Percentiles rank a stretch among this genome's conserved stretches.
Evolutionary conservation across 148 eudicot species (phyloP).

Genomic region (Talinum fruticosum): DNA sequence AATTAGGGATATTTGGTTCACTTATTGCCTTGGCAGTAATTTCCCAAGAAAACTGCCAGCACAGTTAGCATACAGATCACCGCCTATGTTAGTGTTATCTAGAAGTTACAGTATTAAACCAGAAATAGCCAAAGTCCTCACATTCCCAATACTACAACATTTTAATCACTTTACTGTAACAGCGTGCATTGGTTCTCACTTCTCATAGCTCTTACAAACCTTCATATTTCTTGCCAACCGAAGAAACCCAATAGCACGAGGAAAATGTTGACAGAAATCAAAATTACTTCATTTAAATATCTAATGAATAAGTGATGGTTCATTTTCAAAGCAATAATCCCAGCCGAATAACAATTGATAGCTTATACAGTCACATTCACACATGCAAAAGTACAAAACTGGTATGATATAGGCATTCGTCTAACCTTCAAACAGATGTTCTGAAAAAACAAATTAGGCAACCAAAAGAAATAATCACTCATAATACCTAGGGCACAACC

Average conservation of each 20-base stretch:
- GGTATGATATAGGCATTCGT: background rate
- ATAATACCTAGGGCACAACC: conserved; percentile 92
- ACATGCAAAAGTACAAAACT: background rate
- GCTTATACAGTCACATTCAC: background rate
- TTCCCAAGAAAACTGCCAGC: background rate
- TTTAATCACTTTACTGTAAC: background rate
- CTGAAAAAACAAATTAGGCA: background rate
- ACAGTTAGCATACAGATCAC: background rate
- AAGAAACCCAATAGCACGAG: background rate
- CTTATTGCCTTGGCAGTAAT: background rate
- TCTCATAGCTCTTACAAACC: background rate
- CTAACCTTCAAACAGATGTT: background rate
- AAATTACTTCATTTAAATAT: background rate
- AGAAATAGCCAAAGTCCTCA: background rate
- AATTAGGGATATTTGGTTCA: background rate
- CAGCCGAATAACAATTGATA: background rate
- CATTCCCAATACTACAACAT: background rate
- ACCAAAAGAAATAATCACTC: background rate
- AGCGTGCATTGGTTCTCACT: background rate
- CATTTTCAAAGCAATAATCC: background rate
- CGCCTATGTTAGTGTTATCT: background rate
- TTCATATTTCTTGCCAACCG: background rate
- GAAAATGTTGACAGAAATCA: background rate
- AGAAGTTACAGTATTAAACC: background rate
- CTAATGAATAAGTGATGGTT: background rate